These are phyloP conservation scores for Kodamaea jinghongensis DNA, from an alignment of 805 yeast species.

Conservation along the genomic window DNA sequence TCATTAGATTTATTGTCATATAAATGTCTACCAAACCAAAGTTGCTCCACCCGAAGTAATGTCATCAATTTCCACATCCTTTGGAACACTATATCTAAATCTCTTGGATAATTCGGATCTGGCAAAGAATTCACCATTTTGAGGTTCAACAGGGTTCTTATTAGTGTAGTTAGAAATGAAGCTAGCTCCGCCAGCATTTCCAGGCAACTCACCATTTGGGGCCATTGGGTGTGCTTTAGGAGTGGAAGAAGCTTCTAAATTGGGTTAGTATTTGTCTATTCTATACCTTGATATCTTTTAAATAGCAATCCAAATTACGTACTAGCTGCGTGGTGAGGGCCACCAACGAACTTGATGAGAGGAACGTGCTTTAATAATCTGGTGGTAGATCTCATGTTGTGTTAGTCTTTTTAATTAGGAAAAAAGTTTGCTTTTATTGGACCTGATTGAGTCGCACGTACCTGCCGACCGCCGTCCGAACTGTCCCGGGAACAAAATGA, in stretches of 20 bases:
- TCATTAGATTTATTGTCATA: background rate
- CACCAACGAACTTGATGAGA: constrained; percentile 83
- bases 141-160: constrained; percentile 39
- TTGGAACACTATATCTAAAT: constrained; percentile 65
- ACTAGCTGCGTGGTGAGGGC: constrained; percentile 58
- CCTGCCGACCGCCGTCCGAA: background rate
- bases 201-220: constrained; percentile 44
- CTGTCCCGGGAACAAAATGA: background rate
- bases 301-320: constrained; percentile 26
- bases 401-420: background rate
- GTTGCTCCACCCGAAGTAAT: constrained; percentile 85
- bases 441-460: background rate
- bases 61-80: constrained; percentile 69
- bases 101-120: constrained; percentile 69
- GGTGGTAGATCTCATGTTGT: constrained; percentile 32
- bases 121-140: constrained; percentile 46
- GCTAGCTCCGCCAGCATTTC: constrained; percentile 13
- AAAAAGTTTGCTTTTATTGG: constrained; percentile 3
- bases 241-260: constrained; percentile 15
- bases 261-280: constrained; percentile 10
- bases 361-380: constrained; percentile 53
- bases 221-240: constrained; percentile 41
- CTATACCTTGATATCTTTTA: background rate
- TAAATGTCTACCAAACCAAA: constrained; percentile 35
- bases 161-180: constrained; percentile 15